Evolutionary conservation across 164 flowering plant species (phyloP).

Genomic region (grape (Vitis vinifera)): DNA sequence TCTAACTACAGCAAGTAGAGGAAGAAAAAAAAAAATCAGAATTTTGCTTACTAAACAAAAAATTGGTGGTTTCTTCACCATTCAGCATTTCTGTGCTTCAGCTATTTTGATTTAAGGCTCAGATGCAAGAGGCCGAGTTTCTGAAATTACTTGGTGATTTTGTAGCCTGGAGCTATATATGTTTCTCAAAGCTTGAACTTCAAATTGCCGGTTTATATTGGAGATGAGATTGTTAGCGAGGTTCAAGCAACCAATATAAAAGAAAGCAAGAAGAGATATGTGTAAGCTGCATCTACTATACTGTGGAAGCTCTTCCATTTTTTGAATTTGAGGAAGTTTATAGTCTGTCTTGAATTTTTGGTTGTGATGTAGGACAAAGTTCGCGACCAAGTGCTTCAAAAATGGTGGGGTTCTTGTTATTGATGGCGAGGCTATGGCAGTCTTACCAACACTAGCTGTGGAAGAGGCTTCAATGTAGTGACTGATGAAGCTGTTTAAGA

Average conservation of each 20-base stretch:
- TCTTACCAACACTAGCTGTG: constrained; percentile 54
- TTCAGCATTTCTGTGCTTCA: neutral
- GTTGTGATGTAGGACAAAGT: constrained; percentile 55
- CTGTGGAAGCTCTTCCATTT: neutral
- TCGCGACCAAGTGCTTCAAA: constrained; percentile 72
- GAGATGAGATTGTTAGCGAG: constrained; percentile 59
- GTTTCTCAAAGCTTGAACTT: constrained; percentile 76
- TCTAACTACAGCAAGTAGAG: neutral
- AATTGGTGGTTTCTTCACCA: neutral
- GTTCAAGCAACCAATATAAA: constrained; percentile 53
- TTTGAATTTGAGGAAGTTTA: neutral
- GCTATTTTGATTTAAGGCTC: neutral
- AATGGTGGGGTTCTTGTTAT: constrained; percentile 45
- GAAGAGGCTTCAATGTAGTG: constrained; percentile 8
- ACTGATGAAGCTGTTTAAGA: neutral
- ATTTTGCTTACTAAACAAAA: too few relatives aligned
- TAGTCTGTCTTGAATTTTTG: neutral
- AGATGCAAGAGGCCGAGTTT: neutral
- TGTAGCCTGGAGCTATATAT: constrained; percentile 88
- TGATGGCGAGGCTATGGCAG: constrained; percentile 80
- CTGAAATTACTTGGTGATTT: neutral
- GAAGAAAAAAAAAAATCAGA: neutral
- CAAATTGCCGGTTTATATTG: constrained; percentile 63
- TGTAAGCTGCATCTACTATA: constrained; percentile 42
- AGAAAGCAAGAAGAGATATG: constrained; percentile 48